Conservation (phyloP, 768 basidiomycete genomes). For the Trametes cubensis region DNA sequence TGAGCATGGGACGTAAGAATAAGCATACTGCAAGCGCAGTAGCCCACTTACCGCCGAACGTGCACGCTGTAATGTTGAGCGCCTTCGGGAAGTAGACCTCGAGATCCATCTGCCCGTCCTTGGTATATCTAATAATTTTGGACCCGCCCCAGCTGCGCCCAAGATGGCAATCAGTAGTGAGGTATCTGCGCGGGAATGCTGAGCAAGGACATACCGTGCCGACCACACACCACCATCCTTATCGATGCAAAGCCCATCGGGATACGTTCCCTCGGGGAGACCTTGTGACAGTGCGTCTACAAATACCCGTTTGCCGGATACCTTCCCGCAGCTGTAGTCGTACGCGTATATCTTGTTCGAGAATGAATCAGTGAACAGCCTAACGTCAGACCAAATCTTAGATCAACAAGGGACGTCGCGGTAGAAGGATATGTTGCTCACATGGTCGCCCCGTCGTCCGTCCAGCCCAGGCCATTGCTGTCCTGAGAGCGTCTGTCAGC, state of each 20-base stretch:
- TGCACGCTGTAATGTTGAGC: constrained; percentile 66
- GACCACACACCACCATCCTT: constrained; percentile 67
- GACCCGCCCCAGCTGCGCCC: constrained; percentile 65
- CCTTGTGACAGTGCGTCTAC: constrained; percentile 60
- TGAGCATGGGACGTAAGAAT: constrained; percentile 29
- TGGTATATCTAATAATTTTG: constrained; percentile 55
- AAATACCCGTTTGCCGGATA: constrained; percentile 58
- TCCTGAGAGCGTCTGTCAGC: constrained; percentile 40
- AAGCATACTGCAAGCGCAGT: constrained; percentile 1
- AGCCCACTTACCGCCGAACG: constrained; percentile 59
- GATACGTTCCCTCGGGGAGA: constrained; percentile 51
- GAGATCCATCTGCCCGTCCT: constrained; percentile 55
- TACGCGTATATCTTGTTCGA: constrained; percentile 69
- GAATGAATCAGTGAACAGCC: constrained; percentile 72
- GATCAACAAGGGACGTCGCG: constrained; percentile 8
- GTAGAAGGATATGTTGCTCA: constrained; percentile 31
- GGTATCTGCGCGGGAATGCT: constrained; percentile 19
- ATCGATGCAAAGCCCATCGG: constrained; percentile 71
- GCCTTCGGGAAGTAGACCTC: constrained; percentile 64
- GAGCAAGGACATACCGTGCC: constrained; percentile 47
- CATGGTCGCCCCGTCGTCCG: constrained; percentile 62
- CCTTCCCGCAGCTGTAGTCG: constrained; percentile 58
- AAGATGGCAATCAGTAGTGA: constrained; percentile 12
- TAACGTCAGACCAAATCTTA: constrained; percentile 32
- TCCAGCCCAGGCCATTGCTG: constrained; percentile 69